A percentile compares a stretch with the other conserved stretches of the same genome.
phyloP scores from a whole-genome alignment of 176 grass and related monocot species.

The Zizania latifolia region DNA sequence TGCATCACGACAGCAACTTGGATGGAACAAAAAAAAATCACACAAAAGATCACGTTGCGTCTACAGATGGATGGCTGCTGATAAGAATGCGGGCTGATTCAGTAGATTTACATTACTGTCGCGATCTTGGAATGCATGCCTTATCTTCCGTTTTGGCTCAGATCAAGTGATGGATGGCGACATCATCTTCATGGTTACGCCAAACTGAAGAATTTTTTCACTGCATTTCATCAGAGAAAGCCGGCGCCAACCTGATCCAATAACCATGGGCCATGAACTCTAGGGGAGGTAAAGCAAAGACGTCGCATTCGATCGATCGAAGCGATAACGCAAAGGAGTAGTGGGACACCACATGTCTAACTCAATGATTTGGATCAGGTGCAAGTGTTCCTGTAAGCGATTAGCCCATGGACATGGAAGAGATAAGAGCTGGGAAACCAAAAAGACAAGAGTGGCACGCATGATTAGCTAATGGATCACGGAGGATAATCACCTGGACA shows the following conservation, averaged over 20 bases:
- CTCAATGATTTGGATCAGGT: not conserved
- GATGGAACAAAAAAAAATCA: not conserved
- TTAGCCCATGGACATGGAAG: not conserved
- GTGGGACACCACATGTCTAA: not conserved
- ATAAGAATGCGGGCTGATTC: not conserved
- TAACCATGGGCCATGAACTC: not conserved
- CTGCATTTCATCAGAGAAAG: not conserved
- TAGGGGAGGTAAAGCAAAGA: not conserved
- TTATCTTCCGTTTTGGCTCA: not conserved
- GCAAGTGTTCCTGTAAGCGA: not conserved
- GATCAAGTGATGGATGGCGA: not conserved
- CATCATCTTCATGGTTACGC: not conserved
- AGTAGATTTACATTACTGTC: not conserved
- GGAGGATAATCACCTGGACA: not conserved
- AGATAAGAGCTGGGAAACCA: not conserved
- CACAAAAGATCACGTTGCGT: not conserved
- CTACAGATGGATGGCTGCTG: not conserved
- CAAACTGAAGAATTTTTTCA: not conserved
- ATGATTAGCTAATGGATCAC: not conserved
- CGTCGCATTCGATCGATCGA: constrained; percentile 1
- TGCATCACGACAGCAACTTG: not conserved
- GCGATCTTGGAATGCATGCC: not conserved
- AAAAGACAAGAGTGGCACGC: not conserved
- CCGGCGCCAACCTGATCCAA: constrained; percentile 10
- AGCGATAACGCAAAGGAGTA: not conserved